These are phyloP conservation scores for Rhizopogon roseolus DNA, from an alignment of 768 basidiomycete genomes.

Conservation along the genomic window DNA sequence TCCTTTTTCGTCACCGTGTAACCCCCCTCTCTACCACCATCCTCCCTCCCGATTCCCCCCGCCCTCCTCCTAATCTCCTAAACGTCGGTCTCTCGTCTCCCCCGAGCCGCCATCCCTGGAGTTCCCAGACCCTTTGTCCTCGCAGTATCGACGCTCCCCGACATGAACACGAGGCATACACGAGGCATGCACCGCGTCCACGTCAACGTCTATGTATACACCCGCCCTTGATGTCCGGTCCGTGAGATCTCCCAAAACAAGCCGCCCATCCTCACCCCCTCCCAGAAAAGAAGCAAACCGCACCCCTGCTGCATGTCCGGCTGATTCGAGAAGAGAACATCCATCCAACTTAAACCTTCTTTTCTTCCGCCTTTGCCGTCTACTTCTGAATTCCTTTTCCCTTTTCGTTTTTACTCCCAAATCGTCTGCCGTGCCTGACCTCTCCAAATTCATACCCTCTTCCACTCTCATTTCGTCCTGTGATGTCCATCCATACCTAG, in stretches of 20 bases:
- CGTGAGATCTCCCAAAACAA: not conserved
- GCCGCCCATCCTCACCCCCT: not conserved
- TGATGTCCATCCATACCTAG: not conserved
- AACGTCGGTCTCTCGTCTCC: not conserved
- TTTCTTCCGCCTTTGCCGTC: not conserved
- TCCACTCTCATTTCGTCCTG: not conserved
- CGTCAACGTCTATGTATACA: slow-evolving; percentile 1
- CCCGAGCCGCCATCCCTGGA: not conserved
- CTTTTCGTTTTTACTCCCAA: not conserved
- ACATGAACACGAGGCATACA: not conserved
- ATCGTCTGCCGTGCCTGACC: not conserved
- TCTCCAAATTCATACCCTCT: not conserved
- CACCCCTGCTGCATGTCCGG: not conserved
- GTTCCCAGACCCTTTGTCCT: not conserved
- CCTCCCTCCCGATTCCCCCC: not conserved
- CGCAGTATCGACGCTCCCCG: not conserved
- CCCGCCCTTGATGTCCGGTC: slow-evolving; percentile 2
- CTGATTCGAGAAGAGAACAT: not conserved
- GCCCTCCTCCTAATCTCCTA: not conserved
- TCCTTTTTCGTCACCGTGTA: too few species aligned
- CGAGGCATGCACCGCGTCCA: not conserved
- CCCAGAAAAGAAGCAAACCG: not conserved
- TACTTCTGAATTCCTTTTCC: not conserved
- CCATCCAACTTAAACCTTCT: not conserved
- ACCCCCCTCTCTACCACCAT: too few species aligned